Evolutionary conservation across 2,329 filamentous ascomycete genomes (phyloP), one percentile per base, ranked within the genome.

Genomic region (Paramyrothecium sp.): DNA sequence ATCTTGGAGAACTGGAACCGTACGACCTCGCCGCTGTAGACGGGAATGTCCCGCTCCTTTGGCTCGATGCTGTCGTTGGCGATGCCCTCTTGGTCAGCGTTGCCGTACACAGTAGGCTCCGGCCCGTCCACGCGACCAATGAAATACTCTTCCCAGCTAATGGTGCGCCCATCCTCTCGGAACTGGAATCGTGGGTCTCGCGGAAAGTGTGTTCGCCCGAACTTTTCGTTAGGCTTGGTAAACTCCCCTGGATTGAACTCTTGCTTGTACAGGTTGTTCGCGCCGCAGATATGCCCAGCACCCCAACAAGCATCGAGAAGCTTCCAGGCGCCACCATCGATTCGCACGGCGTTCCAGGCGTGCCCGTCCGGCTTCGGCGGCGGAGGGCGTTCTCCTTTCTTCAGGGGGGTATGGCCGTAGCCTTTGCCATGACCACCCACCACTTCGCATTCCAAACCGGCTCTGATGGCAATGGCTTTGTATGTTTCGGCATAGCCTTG

Each of bases 261-360:
- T 64, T 89, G 83, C 48, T 82, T 82, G 74, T 92, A 97, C 1
- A 78, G 72, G 56, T 81, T 74, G 17, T 78, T 79, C 53, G 55
- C 61, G 20, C 67, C 78, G 48, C 79, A 73, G 10, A 96, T 74
- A 60, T 85, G 79, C 2, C 94, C 94, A 0, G 94, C 91, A 44
- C 95, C 95, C 95, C 95, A 99, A 70, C 94, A 98, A 1, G 89
- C 75, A 67, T 99, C 95, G 52, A 98, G 76, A 1, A 98, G 82
- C 73, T 97, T 97, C 94, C 94, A 98, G 62, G 87, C 84, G 2
- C 91, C 91, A 23, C 87, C 84, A 65, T 98, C 94, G 58, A 98
- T 92, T 54, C 86, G 83, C 7, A 97, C 91, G 0, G 90, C 93
- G 67, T 97, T 97, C 95, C 95, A 97, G 0, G 95, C 94, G 72